Percentiles rank a stretch among this genome's conserved stretches.
phyloP scores from a whole-genome alignment of 352 stramenopile genomes.

The Plasmopara muralis region DNA sequence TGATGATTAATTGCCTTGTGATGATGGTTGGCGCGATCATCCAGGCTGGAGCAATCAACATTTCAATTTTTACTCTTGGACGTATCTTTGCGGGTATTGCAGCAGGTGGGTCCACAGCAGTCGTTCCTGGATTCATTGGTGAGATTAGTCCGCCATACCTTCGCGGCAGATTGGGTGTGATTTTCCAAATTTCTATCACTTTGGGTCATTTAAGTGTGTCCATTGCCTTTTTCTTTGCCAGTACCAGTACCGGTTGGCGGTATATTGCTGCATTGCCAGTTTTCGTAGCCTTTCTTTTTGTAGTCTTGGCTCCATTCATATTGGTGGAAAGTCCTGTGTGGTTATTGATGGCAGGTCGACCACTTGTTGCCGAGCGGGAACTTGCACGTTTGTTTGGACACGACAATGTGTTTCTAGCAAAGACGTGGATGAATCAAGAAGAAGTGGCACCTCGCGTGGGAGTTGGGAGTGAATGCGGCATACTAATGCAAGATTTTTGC shows the following conservation, averaged over 20 bases:
- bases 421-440: slow-evolving; percentile 34
- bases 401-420: slow-evolving; percentile 23
- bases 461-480: slow-evolving; percentile 17
- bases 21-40: slow-evolving; percentile 39
- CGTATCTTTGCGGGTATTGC: slow-evolving; percentile 45
- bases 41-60: slow-evolving; percentile 17
- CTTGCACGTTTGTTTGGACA: slow-evolving; percentile 28
- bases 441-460: slow-evolving; percentile 17
- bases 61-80: slow-evolving; percentile 33
- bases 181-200: slow-evolving; percentile 43
- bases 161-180: slow-evolving; percentile 28
- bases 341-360: slow-evolving; percentile 27
- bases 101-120: slow-evolving; percentile 27
- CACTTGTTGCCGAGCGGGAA: slow-evolving; percentile 19
- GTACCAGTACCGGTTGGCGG: slow-evolving; percentile 41
- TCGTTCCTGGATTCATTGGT: slow-evolving; percentile 39
- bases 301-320: slow-evolving; percentile 30
- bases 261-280: slow-evolving; percentile 43
- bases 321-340: slow-evolving; percentile 48
- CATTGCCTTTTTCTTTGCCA: slow-evolving; percentile 45
- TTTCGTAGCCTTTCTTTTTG: slow-evolving; percentile 28
- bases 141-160: slow-evolving; percentile 40
- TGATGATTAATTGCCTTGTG: slow-evolving; percentile 33
- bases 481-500: slow-evolving; percentile 17
- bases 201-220: slow-evolving; percentile 39